Evolutionary conservation across 306 rosid genomes (phyloP).

Genomic region (Cucurbita argyrosperma): DNA sequence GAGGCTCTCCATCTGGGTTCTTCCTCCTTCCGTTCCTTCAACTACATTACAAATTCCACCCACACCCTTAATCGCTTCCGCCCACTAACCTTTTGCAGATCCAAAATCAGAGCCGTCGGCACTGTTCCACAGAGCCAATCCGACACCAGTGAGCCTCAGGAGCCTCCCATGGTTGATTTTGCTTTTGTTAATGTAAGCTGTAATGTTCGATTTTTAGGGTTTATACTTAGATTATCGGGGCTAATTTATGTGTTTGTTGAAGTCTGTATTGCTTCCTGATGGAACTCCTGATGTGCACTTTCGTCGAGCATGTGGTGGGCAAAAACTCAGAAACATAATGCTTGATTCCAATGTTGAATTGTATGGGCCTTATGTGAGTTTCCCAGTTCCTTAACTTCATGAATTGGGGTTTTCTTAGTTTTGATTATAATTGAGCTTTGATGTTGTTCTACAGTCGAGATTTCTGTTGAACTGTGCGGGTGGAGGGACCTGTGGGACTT

Average conservation of each 20-base stretch:
- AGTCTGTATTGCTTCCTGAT: constrained; percentile 90
- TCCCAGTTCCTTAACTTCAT: not conserved
- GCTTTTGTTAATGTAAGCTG: constrained; percentile 66
- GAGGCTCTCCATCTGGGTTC: constrained; percentile 30
- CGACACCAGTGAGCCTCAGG: constrained; percentile 25
- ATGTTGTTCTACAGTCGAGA: constrained; percentile 30
- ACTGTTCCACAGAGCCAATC: constrained; percentile 38
- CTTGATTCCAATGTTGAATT: constrained; percentile 59
- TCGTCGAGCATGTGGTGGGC: constrained; percentile 64
- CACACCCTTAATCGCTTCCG: constrained; percentile 16
- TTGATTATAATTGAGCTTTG: not conserved
- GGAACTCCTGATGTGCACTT: constrained; percentile 75
- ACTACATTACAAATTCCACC: constrained; percentile 17
- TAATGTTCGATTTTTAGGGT: not conserved
- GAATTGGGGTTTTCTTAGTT: not conserved
- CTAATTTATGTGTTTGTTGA: not conserved
- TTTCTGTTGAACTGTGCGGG: constrained; percentile 68
- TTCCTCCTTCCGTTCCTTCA: constrained; percentile 19
- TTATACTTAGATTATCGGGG: not conserved
- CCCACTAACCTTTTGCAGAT: constrained; percentile 17
- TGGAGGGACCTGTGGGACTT: constrained; percentile 80
- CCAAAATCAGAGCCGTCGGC: constrained; percentile 44
- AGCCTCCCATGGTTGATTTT: constrained; percentile 44
- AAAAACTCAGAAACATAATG: constrained; percentile 71
- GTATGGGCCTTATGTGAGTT: constrained; percentile 74